Evolutionary conservation across 768 basidiomycete species (phyloP), one percentile per base, ranked within the genome.

Genomic region (Hemileccinum impolitum): DNA sequence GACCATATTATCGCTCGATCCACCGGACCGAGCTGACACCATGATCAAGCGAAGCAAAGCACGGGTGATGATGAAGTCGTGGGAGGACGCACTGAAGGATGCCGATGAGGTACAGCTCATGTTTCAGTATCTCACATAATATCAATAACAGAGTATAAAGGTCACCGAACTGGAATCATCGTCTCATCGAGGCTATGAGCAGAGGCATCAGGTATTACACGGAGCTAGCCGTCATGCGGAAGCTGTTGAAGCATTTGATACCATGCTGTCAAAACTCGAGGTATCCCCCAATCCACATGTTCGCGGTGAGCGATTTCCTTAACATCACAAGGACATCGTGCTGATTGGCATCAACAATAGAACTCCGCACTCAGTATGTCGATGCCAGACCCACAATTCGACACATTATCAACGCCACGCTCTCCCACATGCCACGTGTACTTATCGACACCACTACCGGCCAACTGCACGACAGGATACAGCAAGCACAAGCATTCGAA

Each of bases 401-500:
- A 30, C 28, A 9, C 11, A 30, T 30, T 8, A 12, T 30, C 11
- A 12, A 30, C 11, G 28, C 28, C 4, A 30, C 8, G 9, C 28
- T 30, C 28, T 30, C 28, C 11, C 3, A 30, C 11, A 30, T 30
- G 28, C 28, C 28, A 12, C 28, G 28, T 2, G 28, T 30, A 30
- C 28, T 30, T 8, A 30, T 30, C 9, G 28, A 30, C 11, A 47
- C 39, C 3, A 1, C 34, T 0, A 52, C 50, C 0, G 57, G 57
- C 13, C 45, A 31, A n/a, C 39, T 59, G 0, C 40, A 17, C 12
- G 53, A 58, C 23, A 58, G 40, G 17, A 10, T 1, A n/a, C 52
- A 47, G 25, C 57, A 54, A 44, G 45, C 18, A 4, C 42, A 4
- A 2, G 47, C 57, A 1, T 58, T 59, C 18, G 26, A 47, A 7